These are phyloP conservation scores for Physaria fendleri DNA, from an alignment of 345 rosid genomes.

Conservation along the genomic window DNA sequence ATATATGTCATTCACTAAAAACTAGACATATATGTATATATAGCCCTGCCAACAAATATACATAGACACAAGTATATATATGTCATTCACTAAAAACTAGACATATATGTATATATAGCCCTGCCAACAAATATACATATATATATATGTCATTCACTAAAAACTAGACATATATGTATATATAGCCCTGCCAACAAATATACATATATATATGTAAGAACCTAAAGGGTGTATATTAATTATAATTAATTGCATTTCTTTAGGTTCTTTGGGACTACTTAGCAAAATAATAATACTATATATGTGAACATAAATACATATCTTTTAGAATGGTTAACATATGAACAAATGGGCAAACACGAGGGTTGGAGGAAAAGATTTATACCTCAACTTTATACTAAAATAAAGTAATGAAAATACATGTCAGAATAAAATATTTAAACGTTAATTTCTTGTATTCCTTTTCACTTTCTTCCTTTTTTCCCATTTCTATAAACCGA, in stretches of 20 bases:
- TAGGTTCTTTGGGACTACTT: slow-evolving; percentile 61
- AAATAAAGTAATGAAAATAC: slow-evolving; percentile 8
- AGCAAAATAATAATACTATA: slow-evolving; percentile 31
- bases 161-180: background rate
- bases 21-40: too few relatives aligned
- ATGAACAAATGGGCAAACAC: slow-evolving; percentile 25
- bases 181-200: too few relatives aligned
- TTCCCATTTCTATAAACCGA: slow-evolving; percentile 38
- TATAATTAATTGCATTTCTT: slow-evolving; percentile 35
- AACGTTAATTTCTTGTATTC: slow-evolving; percentile 15
- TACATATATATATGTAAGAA: background rate
- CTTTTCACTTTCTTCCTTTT: slow-evolving; percentile 32
- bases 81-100: too few relatives aligned
- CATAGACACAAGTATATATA: background rate
- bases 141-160: background rate
- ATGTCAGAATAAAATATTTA: background rate
- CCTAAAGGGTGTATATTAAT: background rate
- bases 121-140: background rate
- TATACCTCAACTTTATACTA: slow-evolving; percentile 15
- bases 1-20: background rate
- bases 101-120: too few relatives aligned
- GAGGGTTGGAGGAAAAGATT: slow-evolving; percentile 9
- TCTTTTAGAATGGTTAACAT: slow-evolving; percentile 8
- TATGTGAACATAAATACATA: too few relatives aligned
- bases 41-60: too few relatives aligned